These are phyloP conservation scores for Anthracocystis panici-leucophaei DNA, from an alignment of 1,284 basidiomycete species.

Conservation along the genomic window DNA sequence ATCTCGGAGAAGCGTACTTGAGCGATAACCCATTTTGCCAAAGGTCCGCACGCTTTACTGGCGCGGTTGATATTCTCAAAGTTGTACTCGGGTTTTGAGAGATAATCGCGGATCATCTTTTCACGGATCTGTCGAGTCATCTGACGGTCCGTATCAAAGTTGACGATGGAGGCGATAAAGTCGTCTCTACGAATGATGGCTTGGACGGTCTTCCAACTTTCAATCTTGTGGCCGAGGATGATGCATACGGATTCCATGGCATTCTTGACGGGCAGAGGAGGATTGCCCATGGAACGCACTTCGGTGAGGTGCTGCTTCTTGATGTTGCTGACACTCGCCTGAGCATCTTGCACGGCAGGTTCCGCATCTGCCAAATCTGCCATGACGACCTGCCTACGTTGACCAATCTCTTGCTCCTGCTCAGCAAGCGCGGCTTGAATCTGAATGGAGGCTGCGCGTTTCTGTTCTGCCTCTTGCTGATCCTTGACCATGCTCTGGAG, in stretches of 20 bases:
- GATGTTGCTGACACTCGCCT: slow-evolving; percentile 95
- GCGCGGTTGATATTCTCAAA: slow-evolving; percentile 96
- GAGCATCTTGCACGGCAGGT: slow-evolving; percentile 94
- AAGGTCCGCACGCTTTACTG: slow-evolving; percentile 95
- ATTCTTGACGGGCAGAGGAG: slow-evolving; percentile 95
- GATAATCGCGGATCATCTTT: slow-evolving; percentile 91
- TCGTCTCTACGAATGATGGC: slow-evolving; percentile 96
- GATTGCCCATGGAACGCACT: slow-evolving; percentile 98
- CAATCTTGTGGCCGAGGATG: slow-evolving; percentile 95
- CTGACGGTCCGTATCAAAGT: slow-evolving; percentile 91
- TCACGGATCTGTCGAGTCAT: slow-evolving; percentile 93
- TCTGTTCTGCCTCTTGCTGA: slow-evolving; percentile 97
- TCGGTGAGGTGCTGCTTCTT: slow-evolving; percentile 96
- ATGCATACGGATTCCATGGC: slow-evolving; percentile 99
- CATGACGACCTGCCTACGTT: slow-evolving; percentile 89
- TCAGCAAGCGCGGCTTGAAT: slow-evolving; percentile 92
- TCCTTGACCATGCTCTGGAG: slow-evolving; percentile 97
- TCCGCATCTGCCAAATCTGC: slow-evolving; percentile 97
- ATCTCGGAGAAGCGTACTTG: slow-evolving; percentile 98
- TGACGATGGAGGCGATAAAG: slow-evolving; percentile 96
- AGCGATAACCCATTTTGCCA: slow-evolving; percentile 98
- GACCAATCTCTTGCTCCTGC: slow-evolving; percentile 89
- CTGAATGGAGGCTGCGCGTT: slow-evolving; percentile 94
- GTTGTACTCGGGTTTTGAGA: slow-evolving; percentile 90
- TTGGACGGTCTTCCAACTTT: slow-evolving; percentile 96